Conservation (phyloP, 495 filamentous ascomycete species). For the Achaetomiella virescens region DNA sequence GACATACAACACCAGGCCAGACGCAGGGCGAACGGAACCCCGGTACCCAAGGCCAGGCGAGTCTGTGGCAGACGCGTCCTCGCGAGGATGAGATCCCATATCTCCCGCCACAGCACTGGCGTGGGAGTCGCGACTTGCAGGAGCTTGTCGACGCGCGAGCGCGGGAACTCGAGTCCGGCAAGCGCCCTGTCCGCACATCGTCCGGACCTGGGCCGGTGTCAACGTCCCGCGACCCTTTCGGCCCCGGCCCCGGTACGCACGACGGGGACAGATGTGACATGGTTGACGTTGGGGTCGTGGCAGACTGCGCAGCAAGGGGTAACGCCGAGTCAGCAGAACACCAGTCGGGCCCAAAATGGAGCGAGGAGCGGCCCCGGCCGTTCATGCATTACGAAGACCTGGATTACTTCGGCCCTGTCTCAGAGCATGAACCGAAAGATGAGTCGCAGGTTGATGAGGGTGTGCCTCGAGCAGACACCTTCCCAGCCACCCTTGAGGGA, state of each 20-base stretch:
- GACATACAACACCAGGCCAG: not conserved
- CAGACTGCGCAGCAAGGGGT: not conserved
- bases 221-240: not conserved
- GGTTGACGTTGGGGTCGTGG: not conserved
- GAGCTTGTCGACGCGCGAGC: slow-evolving; percentile 22
- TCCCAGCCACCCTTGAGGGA: slow-evolving; percentile 5
- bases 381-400: slow-evolving; percentile 35
- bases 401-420: slow-evolving; percentile 12
- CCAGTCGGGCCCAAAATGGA: not conserved
- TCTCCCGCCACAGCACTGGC: slow-evolving; percentile 8
- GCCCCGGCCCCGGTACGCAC: not conserved
- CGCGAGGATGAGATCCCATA: slow-evolving; percentile 1
- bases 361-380: not conserved
- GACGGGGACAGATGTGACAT: not conserved
- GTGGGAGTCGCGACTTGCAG: slow-evolving; percentile 14
- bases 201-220: slow-evolving; percentile 16
- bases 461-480: slow-evolving; percentile 6
- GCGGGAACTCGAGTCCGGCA: slow-evolving; percentile 6
- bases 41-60: not conserved
- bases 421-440: slow-evolving; percentile 15
- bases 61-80: not conserved
- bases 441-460: slow-evolving; percentile 5
- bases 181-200: slow-evolving; percentile 4
- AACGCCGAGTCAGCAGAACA: not conserved
- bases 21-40: not conserved